These are phyloP conservation scores for Dactylis glomerata DNA, from an alignment of 176 grass and related monocot species.

Conservation along the genomic window DNA sequence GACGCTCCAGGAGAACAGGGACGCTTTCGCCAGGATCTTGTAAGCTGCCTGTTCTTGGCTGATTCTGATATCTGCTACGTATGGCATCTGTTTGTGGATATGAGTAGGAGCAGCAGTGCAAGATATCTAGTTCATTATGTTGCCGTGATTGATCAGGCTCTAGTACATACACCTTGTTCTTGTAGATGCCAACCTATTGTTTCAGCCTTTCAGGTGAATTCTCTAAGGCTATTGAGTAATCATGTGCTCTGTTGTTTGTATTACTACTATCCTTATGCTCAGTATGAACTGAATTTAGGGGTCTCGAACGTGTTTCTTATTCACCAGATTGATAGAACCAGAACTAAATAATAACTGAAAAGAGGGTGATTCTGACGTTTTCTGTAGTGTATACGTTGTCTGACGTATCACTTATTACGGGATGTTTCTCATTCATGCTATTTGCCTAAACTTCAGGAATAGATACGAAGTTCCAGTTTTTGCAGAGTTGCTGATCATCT, in stretches of 20 bases:
- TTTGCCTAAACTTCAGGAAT: background rate
- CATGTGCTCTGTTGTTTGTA: background rate
- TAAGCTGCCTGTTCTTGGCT: constrained; percentile 24
- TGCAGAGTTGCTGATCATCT: background rate
- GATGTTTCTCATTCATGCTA: background rate
- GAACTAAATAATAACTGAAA: background rate
- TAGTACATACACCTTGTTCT: background rate
- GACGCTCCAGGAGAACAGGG: constrained; percentile 89
- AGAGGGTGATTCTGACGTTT: background rate
- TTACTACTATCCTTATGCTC: background rate
- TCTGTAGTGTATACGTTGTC: background rate
- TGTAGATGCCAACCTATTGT: background rate
- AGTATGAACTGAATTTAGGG: background rate
- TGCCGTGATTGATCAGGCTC: background rate
- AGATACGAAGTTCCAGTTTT: background rate
- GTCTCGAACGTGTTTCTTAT: background rate
- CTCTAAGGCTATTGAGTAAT: background rate
- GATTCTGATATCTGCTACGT: background rate
- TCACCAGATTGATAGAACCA: background rate
- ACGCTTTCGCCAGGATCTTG: constrained; percentile 91
- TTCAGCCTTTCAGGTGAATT: background rate
- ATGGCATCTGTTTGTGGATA: background rate
- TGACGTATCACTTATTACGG: background rate
- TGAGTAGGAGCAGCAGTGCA: background rate
- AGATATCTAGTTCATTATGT: background rate